Percentiles rank a stretch among this genome's conserved stretches.
phyloP scores from a whole-genome alignment of 2,329 filamentous ascomycete genomes.

The Aspergillus japonicus region DNA sequence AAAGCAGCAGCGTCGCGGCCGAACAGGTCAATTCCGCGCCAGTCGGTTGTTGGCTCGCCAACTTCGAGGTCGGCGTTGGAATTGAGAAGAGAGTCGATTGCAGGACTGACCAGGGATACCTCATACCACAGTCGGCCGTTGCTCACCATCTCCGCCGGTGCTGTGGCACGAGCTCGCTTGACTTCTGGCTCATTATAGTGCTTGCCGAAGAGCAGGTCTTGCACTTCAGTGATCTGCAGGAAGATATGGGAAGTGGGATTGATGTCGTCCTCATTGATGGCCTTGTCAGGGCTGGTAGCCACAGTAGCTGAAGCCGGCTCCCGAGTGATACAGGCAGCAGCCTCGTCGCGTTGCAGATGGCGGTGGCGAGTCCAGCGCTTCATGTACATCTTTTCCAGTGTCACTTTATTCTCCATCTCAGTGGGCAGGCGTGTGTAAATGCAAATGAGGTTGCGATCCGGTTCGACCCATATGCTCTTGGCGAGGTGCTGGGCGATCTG shows the following conservation, averaged over 20 bases:
- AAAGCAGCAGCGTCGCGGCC: slow-evolving; percentile 24
- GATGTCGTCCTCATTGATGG: neutral
- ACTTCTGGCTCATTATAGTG: slow-evolving; percentile 22
- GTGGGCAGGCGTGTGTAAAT: slow-evolving; percentile 30
- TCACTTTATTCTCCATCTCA: slow-evolving; percentile 18
- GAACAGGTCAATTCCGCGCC: slow-evolving; percentile 31
- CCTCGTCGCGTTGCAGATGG: slow-evolving; percentile 17
- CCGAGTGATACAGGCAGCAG: too few species aligned
- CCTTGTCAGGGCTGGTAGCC: neutral
- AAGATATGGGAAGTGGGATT: slow-evolving; percentile 25
- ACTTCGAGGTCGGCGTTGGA: slow-evolving; percentile 35
- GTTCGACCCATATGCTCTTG: slow-evolving; percentile 35
- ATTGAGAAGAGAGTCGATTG: slow-evolving; percentile 34
- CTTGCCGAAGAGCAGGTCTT: slow-evolving; percentile 33
- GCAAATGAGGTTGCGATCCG: slow-evolving; percentile 24
- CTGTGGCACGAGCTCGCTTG: slow-evolving; percentile 29
- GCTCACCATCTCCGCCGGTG: slow-evolving; percentile 30
- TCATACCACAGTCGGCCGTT: slow-evolving; percentile 41
- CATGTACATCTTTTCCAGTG: slow-evolving; percentile 35
- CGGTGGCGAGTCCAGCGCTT: slow-evolving; percentile 35
- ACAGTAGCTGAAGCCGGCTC: neutral
- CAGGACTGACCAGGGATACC: slow-evolving; percentile 36
- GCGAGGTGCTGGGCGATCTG: slow-evolving; percentile 32
- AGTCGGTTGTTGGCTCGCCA: slow-evolving; percentile 34
- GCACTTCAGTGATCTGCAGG: slow-evolving; percentile 40